A percentile compares a stretch with the other conserved stretches of the same genome.
Evolutionary conservation across 1,284 basidiomycete species (phyloP).

Genomic region (Boletus sp.): DNA sequence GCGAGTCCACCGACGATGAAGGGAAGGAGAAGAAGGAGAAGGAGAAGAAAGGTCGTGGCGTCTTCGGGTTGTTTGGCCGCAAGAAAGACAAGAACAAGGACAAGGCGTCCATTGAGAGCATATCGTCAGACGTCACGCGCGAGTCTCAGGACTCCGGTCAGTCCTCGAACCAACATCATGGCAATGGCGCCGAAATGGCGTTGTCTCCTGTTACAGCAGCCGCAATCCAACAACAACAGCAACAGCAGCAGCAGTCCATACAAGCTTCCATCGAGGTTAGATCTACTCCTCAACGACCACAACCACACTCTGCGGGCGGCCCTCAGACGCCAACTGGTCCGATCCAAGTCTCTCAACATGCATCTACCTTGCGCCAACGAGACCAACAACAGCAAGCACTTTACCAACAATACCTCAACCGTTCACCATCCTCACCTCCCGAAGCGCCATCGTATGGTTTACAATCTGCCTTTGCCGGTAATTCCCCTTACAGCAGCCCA

Average conservation of each 20-base stretch:
- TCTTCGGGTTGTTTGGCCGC: slow-evolving; percentile 73
- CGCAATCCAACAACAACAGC: slow-evolving; percentile 53
- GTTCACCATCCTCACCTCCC: slow-evolving; percentile 71
- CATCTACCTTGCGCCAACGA: slow-evolving; percentile 73
- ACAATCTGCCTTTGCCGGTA: slow-evolving; percentile 53
- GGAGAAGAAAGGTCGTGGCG: slow-evolving; percentile 59
- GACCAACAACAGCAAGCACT: slow-evolving; percentile 87
- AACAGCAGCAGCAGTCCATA: slow-evolving; percentile 44
- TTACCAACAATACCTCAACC: slow-evolving; percentile 84
- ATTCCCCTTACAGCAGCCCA: slow-evolving; percentile 41
- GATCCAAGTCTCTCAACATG: slow-evolving; percentile 38
- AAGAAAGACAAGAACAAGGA: slow-evolving; percentile 78
- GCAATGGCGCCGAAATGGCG: slow-evolving; percentile 25
- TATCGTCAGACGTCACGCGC: slow-evolving; percentile 43
- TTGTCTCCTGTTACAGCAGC: slow-evolving; percentile 47
- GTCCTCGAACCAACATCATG: slow-evolving; percentile 40
- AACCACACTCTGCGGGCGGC: slow-evolving; percentile 28
- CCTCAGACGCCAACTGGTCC: slow-evolving; percentile 38
- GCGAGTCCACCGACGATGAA: slow-evolving; percentile 47
- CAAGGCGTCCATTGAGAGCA: slow-evolving; percentile 45
- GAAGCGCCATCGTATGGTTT: slow-evolving; percentile 71
- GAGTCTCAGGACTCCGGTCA: slow-evolving; percentile 37
- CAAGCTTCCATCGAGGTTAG: slow-evolving; percentile 27
- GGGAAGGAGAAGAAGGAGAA: slow-evolving; percentile 64
- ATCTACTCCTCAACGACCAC: slow-evolving; percentile 28